These are phyloP conservation scores for Phytophthora pseudosyringae DNA, from an alignment of 352 stramenopile species.

Conservation along the genomic window DNA sequence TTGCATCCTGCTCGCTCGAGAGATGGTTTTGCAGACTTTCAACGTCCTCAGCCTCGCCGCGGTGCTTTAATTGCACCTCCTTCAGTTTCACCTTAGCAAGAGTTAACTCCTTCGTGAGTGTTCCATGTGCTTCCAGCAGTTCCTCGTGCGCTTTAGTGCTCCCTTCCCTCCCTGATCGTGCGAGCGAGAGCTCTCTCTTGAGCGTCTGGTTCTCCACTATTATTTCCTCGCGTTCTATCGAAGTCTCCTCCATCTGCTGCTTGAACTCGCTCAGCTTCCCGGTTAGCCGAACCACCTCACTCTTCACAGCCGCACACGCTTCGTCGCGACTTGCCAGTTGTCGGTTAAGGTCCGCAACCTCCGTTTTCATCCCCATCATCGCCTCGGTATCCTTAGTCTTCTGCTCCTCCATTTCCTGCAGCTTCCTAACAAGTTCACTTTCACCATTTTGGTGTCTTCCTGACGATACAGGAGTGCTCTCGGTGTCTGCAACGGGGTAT, in stretches of 20 bases:
- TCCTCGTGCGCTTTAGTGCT: slow-evolving; percentile 23
- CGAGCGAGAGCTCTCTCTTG: slow-evolving; percentile 41
- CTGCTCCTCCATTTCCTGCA: slow-evolving; percentile 43
- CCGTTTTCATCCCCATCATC: slow-evolving; percentile 27
- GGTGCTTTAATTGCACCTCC: slow-evolving; percentile 28
- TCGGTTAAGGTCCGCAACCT: slow-evolving; percentile 27
- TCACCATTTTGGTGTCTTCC: slow-evolving; percentile 26
- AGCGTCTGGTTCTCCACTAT: slow-evolving; percentile 35
- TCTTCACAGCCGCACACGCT: slow-evolving; percentile 24
- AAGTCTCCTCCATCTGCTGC: slow-evolving; percentile 28
- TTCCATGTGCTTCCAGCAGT: slow-evolving; percentile 29
- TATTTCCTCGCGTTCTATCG: slow-evolving; percentile 38
- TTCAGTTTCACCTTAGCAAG: slow-evolving; percentile 35
- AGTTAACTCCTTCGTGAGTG: slow-evolving; percentile 30
- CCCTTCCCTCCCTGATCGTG: slow-evolving; percentile 28
- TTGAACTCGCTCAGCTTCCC: slow-evolving; percentile 27
- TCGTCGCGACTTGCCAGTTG: slow-evolving; percentile 37
- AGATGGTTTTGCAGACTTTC: slow-evolving; percentile 29
- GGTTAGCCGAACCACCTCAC: slow-evolving; percentile 28
- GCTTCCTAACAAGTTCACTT: slow-evolving; percentile 24
- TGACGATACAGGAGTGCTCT: slow-evolving; percentile 13
- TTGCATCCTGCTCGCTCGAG: slow-evolving; percentile 30
- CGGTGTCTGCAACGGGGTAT: slow-evolving; percentile 23
- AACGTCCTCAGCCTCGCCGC: slow-evolving; percentile 17
- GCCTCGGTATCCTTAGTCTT: slow-evolving; percentile 37